phyloP scores from a whole-genome alignment of 192 early-diverging fungal genomes.

The Endogone sp. region DNA sequence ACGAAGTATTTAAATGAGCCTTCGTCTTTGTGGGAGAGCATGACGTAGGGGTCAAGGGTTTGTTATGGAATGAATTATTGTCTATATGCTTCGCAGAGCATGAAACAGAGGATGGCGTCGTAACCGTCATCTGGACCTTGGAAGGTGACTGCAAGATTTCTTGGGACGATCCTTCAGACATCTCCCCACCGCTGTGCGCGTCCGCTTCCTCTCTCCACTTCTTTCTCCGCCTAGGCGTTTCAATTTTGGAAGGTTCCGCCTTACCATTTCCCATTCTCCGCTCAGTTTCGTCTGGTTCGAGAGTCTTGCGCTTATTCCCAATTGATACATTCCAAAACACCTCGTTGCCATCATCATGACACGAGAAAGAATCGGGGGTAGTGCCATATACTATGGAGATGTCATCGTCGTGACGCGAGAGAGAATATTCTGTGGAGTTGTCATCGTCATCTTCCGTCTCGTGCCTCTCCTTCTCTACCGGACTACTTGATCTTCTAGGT shows the following conservation, averaged over 20 bases:
- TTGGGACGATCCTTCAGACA: not conserved
- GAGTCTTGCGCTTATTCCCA: not conserved
- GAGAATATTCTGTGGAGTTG: not conserved
- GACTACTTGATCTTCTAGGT: not conserved
- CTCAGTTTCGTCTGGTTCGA: not conserved
- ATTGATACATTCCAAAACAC: too few relatives aligned
- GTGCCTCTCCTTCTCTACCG: not conserved
- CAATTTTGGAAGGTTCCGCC: not conserved
- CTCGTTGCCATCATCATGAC: too few relatives aligned
- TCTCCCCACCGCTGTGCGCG: not conserved
- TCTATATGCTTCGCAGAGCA: too few relatives aligned
- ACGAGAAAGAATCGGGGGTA: too few relatives aligned
- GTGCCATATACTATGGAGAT: not conserved
- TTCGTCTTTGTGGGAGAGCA: not conserved
- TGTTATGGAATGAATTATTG: too few relatives aligned
- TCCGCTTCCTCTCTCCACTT: not conserved
- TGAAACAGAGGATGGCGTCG: too few relatives aligned
- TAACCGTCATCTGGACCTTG: too few relatives aligned
- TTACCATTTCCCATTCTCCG: not conserved
- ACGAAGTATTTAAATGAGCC: not conserved
- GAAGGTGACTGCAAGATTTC: too few relatives aligned
- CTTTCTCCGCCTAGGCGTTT: not conserved
- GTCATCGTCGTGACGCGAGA: not conserved
- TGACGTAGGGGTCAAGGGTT: not conserved
- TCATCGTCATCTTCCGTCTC: not conserved